Evolutionary conservation across 768 basidiomycete genomes (phyloP).

Genomic region (Amanita subjunquillea): DNA sequence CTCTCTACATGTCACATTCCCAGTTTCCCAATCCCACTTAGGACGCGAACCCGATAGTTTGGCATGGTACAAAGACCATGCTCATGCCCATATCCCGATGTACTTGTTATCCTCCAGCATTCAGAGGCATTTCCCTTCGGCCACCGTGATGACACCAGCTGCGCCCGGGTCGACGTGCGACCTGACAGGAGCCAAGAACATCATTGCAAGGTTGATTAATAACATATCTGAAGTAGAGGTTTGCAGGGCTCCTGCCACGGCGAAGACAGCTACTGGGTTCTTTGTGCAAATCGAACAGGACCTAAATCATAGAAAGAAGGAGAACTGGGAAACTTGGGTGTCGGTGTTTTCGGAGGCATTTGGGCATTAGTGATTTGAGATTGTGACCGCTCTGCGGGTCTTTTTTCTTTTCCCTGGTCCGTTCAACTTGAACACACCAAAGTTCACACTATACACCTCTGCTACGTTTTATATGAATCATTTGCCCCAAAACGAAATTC

Average conservation of each 20-base stretch:
- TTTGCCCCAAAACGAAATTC: too few relatives aligned
- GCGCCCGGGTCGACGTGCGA: slow-evolving; percentile 25
- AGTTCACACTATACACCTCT: too few relatives aligned
- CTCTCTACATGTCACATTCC: not conserved
- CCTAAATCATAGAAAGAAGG: not conserved
- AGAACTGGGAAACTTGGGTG: not conserved
- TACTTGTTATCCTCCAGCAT: slow-evolving; percentile 26
- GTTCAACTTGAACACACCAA: too few relatives aligned
- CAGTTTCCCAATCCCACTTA: not conserved
- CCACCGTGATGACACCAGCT: slow-evolving; percentile 19
- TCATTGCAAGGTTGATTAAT: slow-evolving; percentile 35
- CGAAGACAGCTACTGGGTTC: slow-evolving; percentile 11
- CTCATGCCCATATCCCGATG: not conserved
- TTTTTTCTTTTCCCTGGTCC: too few relatives aligned
- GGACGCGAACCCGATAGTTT: slow-evolving; percentile 14
- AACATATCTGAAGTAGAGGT: slow-evolving; percentile 18
- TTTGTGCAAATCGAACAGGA: slow-evolving; percentile 1
- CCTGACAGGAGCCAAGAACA: slow-evolving; percentile 33
- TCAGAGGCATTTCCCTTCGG: slow-evolving; percentile 22
- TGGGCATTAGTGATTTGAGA: not conserved
- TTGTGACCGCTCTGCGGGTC: too few relatives aligned
- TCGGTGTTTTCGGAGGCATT: not conserved
- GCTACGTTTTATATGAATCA: too few relatives aligned
- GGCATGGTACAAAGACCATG: slow-evolving; percentile 26
- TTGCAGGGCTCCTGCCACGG: slow-evolving; percentile 18